phyloP scores from a whole-genome alignment of 2,329 filamentous ascomycete species.

The Colletotrichum liriopes region DNA sequence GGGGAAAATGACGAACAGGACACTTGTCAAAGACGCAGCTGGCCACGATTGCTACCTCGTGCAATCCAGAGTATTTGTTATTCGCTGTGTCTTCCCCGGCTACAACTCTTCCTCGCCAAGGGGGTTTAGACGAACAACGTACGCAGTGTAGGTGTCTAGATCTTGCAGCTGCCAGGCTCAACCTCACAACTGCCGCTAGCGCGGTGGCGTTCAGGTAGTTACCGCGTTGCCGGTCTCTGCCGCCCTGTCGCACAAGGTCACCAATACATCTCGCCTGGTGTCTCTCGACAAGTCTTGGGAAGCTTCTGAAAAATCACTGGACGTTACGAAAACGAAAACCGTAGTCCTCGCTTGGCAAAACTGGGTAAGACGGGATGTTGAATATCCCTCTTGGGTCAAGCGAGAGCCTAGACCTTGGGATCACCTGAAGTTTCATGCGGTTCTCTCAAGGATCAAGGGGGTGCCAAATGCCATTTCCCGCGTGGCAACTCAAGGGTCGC shows the following conservation, averaged over 20 bases:
- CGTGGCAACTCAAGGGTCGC: constrained; percentile 24
- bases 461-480: constrained; percentile 27
- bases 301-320: constrained; percentile 14
- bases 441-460: not conserved
- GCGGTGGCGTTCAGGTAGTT: constrained; percentile 31
- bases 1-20: not conserved
- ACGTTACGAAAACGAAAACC: constrained; percentile 19
- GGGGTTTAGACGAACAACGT: not conserved
- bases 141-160: constrained; percentile 12
- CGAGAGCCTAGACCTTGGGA: not conserved
- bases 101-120: not conserved
- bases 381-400: not conserved
- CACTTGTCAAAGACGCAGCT: constrained; percentile 17
- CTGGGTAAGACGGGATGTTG: not conserved
- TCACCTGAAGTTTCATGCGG: not conserved
- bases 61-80: not conserved
- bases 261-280: constrained; percentile 19
- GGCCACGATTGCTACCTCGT: constrained; percentile 7
- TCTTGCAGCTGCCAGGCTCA: constrained; percentile 5
- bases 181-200: constrained; percentile 38
- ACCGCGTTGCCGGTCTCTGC: not conserved
- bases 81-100: not conserved
- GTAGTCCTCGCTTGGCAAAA: constrained; percentile 13
- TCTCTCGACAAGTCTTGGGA: constrained; percentile 9
- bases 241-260: constrained; percentile 21